Evolutionary conservation across 108 stramenopile genomes (phyloP).

Genomic region (Cylindrotheca fusiformis): DNA sequence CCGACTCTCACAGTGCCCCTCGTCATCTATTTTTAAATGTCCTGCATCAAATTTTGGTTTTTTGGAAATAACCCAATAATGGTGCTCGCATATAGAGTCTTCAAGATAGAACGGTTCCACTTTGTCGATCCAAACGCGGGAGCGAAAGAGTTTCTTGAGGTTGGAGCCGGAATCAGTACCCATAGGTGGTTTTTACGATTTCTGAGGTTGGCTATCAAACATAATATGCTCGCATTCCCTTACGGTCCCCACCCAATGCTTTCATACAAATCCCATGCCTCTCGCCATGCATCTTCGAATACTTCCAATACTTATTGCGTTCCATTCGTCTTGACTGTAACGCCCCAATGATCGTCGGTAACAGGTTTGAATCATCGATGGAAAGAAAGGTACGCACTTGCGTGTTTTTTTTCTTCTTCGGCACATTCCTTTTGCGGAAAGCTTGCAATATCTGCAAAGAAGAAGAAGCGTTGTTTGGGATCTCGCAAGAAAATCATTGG

Average conservation of each 20-base stretch:
- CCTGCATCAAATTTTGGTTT: not conserved
- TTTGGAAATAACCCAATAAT: conserved; percentile 18
- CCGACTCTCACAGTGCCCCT: too few species aligned
- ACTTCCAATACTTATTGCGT: conserved; percentile 21
- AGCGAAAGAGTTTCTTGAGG: not conserved
- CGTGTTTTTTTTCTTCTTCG: not conserved
- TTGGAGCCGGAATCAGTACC: not conserved
- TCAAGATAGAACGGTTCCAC: conserved; percentile 18
- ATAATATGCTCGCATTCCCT: conserved; percentile 36
- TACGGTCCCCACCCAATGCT: conserved; percentile 39
- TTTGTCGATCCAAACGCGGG: conserved; percentile 8
- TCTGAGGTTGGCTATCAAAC: conserved; percentile 21
- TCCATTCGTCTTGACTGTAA: conserved; percentile 28
- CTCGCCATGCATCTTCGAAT: conserved; percentile 39
- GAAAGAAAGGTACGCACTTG: conserved; percentile 8
- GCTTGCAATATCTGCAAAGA: conserved; percentile 1
- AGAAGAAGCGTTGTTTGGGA: conserved; percentile 50
- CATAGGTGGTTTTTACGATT: conserved; percentile 1
- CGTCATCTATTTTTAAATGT: too few species aligned
- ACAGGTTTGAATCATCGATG: conserved; percentile 4
- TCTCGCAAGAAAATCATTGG: conserved; percentile 57
- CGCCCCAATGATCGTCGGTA: conserved; percentile 30
- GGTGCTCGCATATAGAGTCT: conserved; percentile 16
- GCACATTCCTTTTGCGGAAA: not conserved
- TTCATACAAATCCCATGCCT: conserved; percentile 45